Conservation (phyloP, 164 flowering plant genomes). For the Vitis rupestris region DNA sequence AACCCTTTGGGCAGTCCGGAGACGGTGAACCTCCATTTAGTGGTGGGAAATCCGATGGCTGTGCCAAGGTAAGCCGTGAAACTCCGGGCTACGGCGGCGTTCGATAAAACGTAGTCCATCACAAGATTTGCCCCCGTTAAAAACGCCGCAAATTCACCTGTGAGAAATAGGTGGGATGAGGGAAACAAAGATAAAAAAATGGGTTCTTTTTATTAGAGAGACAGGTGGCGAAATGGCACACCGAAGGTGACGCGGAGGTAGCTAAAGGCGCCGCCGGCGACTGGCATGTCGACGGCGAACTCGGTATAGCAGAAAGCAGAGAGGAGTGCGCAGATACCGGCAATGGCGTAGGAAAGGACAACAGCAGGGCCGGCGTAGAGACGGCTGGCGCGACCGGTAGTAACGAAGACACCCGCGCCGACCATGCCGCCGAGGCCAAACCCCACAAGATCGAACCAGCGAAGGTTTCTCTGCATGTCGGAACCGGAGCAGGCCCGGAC, state of each 20-base stretch:
- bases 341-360: constrained; percentile 76
- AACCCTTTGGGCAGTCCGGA: constrained; percentile 49
- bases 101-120: constrained; percentile 75
- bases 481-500: constrained; percentile 60
- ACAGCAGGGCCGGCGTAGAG: constrained; percentile 71
- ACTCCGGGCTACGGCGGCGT: constrained; percentile 75
- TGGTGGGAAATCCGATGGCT: constrained; percentile 42
- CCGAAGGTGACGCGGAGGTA: constrained; percentile 89
- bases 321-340: constrained; percentile 86
- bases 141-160: constrained; percentile 78
- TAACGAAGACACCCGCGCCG: constrained; percentile 88
- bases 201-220: background rate
- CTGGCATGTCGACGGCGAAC: constrained; percentile 91
- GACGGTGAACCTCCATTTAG: constrained; percentile 51
- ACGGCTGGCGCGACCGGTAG: constrained; percentile 60
- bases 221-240: constrained; percentile 15
- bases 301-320: constrained; percentile 95
- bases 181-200: background rate
- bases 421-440: constrained; percentile 91
- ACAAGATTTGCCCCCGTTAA: constrained; percentile 70
- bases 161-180: background rate
- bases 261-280: constrained; percentile 96
- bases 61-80: constrained; percentile 62
- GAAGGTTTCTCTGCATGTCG: constrained; percentile 49
- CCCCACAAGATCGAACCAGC: constrained; percentile 78